Evolutionary conservation across 1,284 basidiomycete genomes (phyloP).

Genomic region (Cryptococcus deneoformans): DNA sequence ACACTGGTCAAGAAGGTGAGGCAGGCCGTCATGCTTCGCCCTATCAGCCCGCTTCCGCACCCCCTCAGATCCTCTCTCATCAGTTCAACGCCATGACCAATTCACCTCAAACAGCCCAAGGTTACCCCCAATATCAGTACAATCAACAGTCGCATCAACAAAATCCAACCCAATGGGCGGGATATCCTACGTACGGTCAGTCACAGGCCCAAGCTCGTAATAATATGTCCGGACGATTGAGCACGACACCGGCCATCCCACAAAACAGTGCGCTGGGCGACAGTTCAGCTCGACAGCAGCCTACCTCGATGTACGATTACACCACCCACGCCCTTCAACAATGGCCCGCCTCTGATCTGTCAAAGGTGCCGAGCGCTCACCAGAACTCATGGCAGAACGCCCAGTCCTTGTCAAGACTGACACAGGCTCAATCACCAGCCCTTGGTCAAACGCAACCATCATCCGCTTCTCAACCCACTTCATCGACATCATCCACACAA

Average conservation of each 20-base stretch:
- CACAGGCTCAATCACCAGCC: slow-evolving; percentile 6
- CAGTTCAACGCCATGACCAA: slow-evolving; percentile 8
- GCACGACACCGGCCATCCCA: neutral
- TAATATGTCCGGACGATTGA: slow-evolving; percentile 2
- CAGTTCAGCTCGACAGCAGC: neutral
- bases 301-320: neutral
- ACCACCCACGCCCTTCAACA: neutral
- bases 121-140: slow-evolving; percentile 22
- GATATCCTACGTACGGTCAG: too few species aligned
- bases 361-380: neutral
- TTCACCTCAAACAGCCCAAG: slow-evolving; percentile 27
- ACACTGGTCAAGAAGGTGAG: neutral
- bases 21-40: slow-evolving; percentile 13
- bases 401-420: neutral
- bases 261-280: neutral
- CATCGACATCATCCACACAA: neutral
- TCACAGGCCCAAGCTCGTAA: too few species aligned
- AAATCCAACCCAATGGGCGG: neutral
- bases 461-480: too few species aligned
- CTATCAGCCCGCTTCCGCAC: slow-evolving; percentile 30
- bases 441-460: neutral
- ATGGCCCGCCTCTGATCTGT: neutral
- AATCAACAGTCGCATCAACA: slow-evolving; percentile 5
- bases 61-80: slow-evolving; percentile 22
- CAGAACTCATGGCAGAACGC: neutral